Evolutionary conservation across 495 filamentous ascomycete genomes (phyloP).

Genomic region (Penicillium canariense): DNA sequence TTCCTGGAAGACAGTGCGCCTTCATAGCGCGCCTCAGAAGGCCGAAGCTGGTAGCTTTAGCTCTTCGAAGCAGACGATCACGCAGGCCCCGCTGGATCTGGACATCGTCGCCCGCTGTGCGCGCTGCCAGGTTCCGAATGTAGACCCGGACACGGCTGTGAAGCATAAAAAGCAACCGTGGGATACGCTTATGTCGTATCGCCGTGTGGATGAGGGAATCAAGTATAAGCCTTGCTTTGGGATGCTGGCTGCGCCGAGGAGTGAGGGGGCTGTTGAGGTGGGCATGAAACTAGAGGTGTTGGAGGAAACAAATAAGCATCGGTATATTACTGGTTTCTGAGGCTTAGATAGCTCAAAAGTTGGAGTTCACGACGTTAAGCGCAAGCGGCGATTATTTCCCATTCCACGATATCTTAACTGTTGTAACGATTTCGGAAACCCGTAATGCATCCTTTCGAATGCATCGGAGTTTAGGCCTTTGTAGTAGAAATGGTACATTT

Average conservation of each 20-base stretch:
- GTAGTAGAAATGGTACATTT: too few species aligned
- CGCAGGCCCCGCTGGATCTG: constrained; percentile 27
- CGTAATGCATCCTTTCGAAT: too few species aligned
- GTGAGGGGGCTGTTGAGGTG: constrained; percentile 51
- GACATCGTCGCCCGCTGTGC: constrained; percentile 71
- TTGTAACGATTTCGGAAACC: too few species aligned
- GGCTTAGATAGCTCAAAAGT: neutral
- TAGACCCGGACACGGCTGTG: constrained; percentile 67
- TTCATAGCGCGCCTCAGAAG: constrained; percentile 29
- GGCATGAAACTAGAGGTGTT: constrained; percentile 55
- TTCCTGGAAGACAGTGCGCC: constrained; percentile 71
- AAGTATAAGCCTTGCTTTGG: constrained; percentile 73
- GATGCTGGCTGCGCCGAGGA: constrained; percentile 70
- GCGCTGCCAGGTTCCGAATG: constrained; percentile 84
- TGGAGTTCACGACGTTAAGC: neutral
- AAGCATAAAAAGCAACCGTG: constrained; percentile 75
- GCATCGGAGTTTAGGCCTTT: too few species aligned
- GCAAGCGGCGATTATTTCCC: neutral
- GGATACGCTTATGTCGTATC: constrained; percentile 65
- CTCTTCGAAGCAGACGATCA: neutral
- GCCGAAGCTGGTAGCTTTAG: neutral
- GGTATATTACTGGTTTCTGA: constrained; percentile 50
- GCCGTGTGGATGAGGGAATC: constrained; percentile 73
- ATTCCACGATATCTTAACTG: neutral
- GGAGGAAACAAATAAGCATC: constrained; percentile 56